Base-by-base conservation (phyloP, 192 early-diverging fungal species). In the Geranomyces variabilis region DNA sequence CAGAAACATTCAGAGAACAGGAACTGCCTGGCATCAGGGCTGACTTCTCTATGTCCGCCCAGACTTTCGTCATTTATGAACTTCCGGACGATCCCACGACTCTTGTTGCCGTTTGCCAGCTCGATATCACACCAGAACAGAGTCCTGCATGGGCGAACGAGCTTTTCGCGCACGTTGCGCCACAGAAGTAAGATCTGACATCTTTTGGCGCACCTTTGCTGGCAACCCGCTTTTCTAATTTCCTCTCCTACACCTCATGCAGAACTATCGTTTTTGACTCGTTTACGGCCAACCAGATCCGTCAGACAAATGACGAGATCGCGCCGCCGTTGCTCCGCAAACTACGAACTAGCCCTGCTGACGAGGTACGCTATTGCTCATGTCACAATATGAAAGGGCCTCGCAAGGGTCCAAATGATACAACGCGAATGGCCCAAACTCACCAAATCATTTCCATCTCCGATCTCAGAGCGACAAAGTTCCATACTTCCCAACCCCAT, bases 181-280 rank as follows among this genome's bases (percentile, higher is more conserved):
- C 58, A 34, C 2, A 60, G 17, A 60, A 1, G 58, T 60, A 34
- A 4, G 5, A 17, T 10, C 24, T 12, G 24, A 57, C 9, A 14
- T 14, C n/a, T n/a, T n/a, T n/a, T n/a, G n/a, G n/a, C n/a, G n/a
- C n/a, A n/a, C n/a, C n/a, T n/a, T n/a, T n/a, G n/a, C n/a, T n/a
- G n/a, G n/a, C n/a, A n/a, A n/a, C n/a, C n/a, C n/a, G n/a, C n/a
- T n/a, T n/a, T n/a, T n/a, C n/a, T n/a, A n/a, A n/a, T n/a, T n/a
- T n/a, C n/a, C n/a, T n/a, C n/a, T n/a, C n/a, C n/a, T n/a, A n/a
- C n/a, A n/a, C n/a, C n/a, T n/a, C n/a, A 28, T n/a, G 26, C 31
- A 60, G 58, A 60, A 60, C 58, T 7, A 60, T 60, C 17, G 29
- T 60, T 7, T 60, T 60, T 29, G 58, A 60, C 17, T 60, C 58